A percentile compares a stretch with the other conserved stretches of the same genome.
These are phyloP conservation scores for Pulveroboletus ravenelii DNA, from an alignment of 768 basidiomycete species.

Conservation along the genomic window DNA sequence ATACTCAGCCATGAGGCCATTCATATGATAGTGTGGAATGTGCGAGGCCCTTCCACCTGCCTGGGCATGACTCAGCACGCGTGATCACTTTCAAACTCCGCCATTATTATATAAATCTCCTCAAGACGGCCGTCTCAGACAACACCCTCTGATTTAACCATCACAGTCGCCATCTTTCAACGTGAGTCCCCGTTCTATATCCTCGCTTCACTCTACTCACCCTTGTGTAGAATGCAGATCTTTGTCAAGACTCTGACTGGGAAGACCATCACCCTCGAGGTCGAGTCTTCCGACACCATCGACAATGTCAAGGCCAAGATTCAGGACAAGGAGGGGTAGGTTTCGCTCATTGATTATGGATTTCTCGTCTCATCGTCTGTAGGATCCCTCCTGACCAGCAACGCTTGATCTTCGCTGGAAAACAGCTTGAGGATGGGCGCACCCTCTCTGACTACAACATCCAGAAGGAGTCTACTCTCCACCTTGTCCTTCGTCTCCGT, in stretches of 20 bases:
- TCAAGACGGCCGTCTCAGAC: neutral
- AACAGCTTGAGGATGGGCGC: slow-evolving; percentile 92
- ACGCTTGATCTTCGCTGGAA: slow-evolving; percentile 94
- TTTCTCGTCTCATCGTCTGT: neutral
- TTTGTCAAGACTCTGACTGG: slow-evolving; percentile 87
- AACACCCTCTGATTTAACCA: slow-evolving; percentile 1
- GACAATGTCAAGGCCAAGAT: slow-evolving; percentile 20
- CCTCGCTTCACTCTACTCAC: neutral
- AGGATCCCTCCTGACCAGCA: slow-evolving; percentile 86
- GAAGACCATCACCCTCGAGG: slow-evolving; percentile 47
- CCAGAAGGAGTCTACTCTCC: slow-evolving; percentile 93
- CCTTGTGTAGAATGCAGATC: slow-evolving; percentile 42
- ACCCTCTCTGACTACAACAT: slow-evolving; percentile 89
- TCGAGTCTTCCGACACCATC: too few relatives aligned
- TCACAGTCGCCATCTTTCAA: neutral
- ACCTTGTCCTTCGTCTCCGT: slow-evolving; percentile 83
- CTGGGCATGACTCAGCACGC: slow-evolving; percentile 5
- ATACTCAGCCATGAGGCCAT: too few relatives aligned
- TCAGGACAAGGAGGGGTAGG: too few relatives aligned
- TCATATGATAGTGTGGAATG: slow-evolving; percentile 2
- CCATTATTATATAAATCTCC: slow-evolving; percentile 12
- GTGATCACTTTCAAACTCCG: slow-evolving; percentile 13
- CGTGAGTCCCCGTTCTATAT: neutral
- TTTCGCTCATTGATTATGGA: too few relatives aligned
- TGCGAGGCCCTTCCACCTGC: slow-evolving; percentile 10